Evolutionary conservation across 768 basidiomycete species (phyloP), one percentile per base, ranked within the genome.

Genomic region (Asterophora parasitica): DNA sequence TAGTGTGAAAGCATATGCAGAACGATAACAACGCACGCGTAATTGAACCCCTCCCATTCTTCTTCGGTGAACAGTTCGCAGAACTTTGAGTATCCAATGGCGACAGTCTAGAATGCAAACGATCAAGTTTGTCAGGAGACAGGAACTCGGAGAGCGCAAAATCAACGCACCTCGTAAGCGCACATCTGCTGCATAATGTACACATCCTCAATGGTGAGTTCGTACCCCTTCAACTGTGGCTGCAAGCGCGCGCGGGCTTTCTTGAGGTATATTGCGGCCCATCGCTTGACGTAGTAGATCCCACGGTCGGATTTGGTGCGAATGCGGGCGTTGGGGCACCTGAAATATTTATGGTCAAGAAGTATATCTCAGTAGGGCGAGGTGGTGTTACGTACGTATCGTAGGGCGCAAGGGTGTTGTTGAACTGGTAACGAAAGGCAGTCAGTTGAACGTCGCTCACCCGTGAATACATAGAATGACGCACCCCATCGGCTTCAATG

Each of bases 11-110:
- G 20, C 11, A 36, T 38, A 16, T 6, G 38, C 12, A 46, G 17
- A 26, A 41, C 44, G 23, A 16, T 31, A 8, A 11, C 34, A 19
- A 69, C 85, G 47, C 54, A 89, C 80, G 85, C 75, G 52, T 96
- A 95, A 62, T 90, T 79, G 62, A 92, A 95, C 0, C 91, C 91
- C 61, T 88, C 84, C 93, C 92, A 97, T 65, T 96, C 93, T 36
- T 89, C 82, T 57, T 85, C 77, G 0, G 90, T 92, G 65, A 97
- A 97, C 2, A 96, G 70, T 46, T 83, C 82, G 54, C 92, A 97
- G 68, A 94, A 97, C 53, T 83, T 85, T 12, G 90, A 92, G 61
- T 91, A 94, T 7, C 91, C 92, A 9, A 95, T 74, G 0, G 91
- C 88, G 37, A 95, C 94, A 13, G 94, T 93, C 87, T 89, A 45